phyloP scores from a whole-genome alignment of 148 eudicot species.

The Persicaria tinctoria region DNA sequence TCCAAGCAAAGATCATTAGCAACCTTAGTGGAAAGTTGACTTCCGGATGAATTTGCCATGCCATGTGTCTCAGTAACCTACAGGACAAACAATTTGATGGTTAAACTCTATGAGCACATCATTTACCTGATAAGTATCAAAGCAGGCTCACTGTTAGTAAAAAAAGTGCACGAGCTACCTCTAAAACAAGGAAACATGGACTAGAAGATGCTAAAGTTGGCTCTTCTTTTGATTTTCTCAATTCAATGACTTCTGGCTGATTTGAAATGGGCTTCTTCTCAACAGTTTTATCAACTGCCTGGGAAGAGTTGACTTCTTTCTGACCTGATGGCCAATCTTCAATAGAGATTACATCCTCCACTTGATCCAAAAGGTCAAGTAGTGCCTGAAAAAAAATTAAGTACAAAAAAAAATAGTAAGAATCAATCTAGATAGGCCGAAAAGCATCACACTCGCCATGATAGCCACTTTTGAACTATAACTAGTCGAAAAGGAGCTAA shows the following conservation, averaged over 20 bases:
- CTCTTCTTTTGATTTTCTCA: conserved; percentile 8
- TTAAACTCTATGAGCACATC: background rate
- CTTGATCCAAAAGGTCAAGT: conserved; percentile 89
- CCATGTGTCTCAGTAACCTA: conserved; percentile 82
- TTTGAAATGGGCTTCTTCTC: conserved; percentile 16
- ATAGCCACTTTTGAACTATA: background rate
- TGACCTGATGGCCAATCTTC: conserved; percentile 34
- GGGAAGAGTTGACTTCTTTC: conserved; percentile 12
- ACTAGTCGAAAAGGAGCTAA: background rate
- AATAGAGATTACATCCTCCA: conserved; percentile 61
- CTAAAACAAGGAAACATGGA: conserved; percentile 53
- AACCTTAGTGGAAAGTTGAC: conserved; percentile 62
- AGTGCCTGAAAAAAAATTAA: conserved; percentile 44
- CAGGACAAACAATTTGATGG: conserved; percentile 6
- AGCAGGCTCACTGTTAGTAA: background rate
- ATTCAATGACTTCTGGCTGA: conserved; percentile 16
- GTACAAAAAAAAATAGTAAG: conserved; percentile 8
- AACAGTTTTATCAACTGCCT: conserved; percentile 19
- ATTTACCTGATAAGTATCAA: background rate
- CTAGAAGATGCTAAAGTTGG: conserved; percentile 21
- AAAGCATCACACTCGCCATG: background rate
- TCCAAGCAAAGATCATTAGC: conserved; percentile 5
- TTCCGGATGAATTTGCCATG: conserved; percentile 30
- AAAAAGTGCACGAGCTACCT: conserved; percentile 30
- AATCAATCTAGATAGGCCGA: background rate